Conservation (phyloP, 768 basidiomycete species). For the Suillus subalutaceus region DNA sequence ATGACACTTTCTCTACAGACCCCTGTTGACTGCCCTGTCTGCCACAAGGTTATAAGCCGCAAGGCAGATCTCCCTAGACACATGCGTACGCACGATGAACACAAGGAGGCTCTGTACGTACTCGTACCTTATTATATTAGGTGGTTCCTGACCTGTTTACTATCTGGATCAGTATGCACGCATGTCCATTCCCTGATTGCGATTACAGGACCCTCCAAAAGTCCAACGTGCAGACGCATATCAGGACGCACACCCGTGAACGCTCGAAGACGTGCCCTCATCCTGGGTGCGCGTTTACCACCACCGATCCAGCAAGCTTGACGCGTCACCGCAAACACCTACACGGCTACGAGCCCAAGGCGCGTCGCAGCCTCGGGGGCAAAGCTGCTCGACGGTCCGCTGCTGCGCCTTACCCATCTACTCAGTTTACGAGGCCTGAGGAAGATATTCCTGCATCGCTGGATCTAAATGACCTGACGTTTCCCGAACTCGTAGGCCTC, state of each 20-base stretch:
- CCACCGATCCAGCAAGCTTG: slow-evolving; percentile 27
- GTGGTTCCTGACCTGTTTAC: neutral
- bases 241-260: slow-evolving; percentile 25
- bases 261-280: slow-evolving; percentile 22
- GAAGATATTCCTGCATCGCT: neutral
- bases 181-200: slow-evolving; percentile 26
- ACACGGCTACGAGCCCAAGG: slow-evolving; percentile 23
- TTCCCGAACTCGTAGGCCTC: neutral
- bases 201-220: slow-evolving; percentile 26
- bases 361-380: neutral
- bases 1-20: slow-evolving; percentile 11
- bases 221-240: slow-evolving; percentile 30
- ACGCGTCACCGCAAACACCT: slow-evolving; percentile 23
- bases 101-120: slow-evolving; percentile 30
- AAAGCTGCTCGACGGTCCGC: slow-evolving; percentile 8
- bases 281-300: slow-evolving; percentile 19
- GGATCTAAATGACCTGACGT: neutral
- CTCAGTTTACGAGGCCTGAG: neutral
- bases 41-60: slow-evolving; percentile 22
- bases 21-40: slow-evolving; percentile 17
- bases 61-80: slow-evolving; percentile 32
- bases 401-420: slow-evolving; percentile 12
- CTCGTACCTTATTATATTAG: neutral
- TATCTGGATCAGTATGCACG: slow-evolving; percentile 24
- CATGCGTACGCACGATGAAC: slow-evolving; percentile 23